Base-by-base conservation (phyloP, 768 basidiomycete genomes). In the Infundibulicybe gibba region DNA sequence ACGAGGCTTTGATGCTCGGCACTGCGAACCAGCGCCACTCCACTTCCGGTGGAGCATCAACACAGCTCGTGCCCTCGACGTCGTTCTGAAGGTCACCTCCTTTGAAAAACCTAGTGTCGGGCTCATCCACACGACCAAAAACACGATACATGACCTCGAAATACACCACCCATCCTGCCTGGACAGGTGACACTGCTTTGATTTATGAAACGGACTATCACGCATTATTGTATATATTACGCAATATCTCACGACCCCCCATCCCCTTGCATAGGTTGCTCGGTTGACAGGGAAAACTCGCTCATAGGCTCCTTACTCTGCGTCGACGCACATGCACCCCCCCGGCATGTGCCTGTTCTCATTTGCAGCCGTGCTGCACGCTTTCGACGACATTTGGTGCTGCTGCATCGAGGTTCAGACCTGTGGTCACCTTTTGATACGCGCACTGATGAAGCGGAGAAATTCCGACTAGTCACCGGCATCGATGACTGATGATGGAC, bases 1-100 rank as follows among this genome's bases (percentile, higher is more conserved):
- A 92, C 68, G 90, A 93, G 79, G 85, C 86, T 37, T 76, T 93
- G 64, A 91, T 90, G 87, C 81, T 92, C 62, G 80, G 83, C 64
- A 85, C 86, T 49, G 85, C 87, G 38, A 83, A 85, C 66, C 87
- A 87, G 55, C 69, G 80, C 50, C 54, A 60, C 51, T 52, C 66
- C 61, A 80, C 77, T 41, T 79, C 80, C 33, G 75, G 77, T 32
- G 82, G 65, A 65, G 51, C 53, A 46, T 32, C 53, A 57, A 44
- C 51, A n/a, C n/a, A n/a, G 54, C 60, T 61, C 30, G 40, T 53
- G 32, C 39, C 56, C 17, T 46, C 57, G 4, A 41, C 51, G 3
- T 41, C 50, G n/a, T 43, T 53, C 19, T 64, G 60, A 44, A 62
- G 49, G 61, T 33, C 25, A 41, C 33, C 33, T 30, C 39, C 40